A percentile compares a stretch with the other conserved stretches of the same genome.
phyloP scores from a whole-genome alignment of 176 grass and related monocot species.

The Aechmea fasciata region DNA sequence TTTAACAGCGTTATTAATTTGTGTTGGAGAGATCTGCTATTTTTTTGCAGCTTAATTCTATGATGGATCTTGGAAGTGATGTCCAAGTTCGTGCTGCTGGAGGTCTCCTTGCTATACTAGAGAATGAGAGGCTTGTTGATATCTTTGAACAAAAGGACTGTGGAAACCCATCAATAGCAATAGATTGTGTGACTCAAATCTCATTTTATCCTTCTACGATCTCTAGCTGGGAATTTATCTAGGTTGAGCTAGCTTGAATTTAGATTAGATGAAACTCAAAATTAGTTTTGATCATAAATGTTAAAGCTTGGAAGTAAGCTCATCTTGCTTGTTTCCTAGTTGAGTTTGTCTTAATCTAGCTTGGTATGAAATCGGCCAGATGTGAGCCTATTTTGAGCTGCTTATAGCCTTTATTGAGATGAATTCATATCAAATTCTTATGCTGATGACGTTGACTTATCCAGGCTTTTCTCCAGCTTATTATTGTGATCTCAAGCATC shows the following conservation, averaged over 20 bases:
- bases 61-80: conserved; percentile 97
- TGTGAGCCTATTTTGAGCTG: background rate
- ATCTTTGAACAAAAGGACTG: conserved; percentile 70
- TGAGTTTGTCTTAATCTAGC: background rate
- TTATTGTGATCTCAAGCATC: background rate
- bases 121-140: conserved; percentile 85
- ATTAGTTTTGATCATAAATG: background rate
- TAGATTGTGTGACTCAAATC: conserved; percentile 79
- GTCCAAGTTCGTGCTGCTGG: conserved; percentile 94
- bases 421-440: no score
- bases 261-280: background rate
- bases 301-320: background rate
- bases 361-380: background rate
- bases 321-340: background rate
- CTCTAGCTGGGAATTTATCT: conserved; percentile 9
- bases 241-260: background rate
- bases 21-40: background rate
- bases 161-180: conserved; percentile 63
- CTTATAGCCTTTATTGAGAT: background rate
- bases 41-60: conserved; percentile 88
- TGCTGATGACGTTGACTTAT: no score
- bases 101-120: conserved; percentile 94
- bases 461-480: no score
- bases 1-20: background rate
- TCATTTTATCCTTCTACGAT: conserved; percentile 72